Percentiles rank a stretch among this genome's conserved stretches.
phyloP scores from a whole-genome alignment of 495 filamentous ascomycete species.

The Filosporella fistucella region DNA sequence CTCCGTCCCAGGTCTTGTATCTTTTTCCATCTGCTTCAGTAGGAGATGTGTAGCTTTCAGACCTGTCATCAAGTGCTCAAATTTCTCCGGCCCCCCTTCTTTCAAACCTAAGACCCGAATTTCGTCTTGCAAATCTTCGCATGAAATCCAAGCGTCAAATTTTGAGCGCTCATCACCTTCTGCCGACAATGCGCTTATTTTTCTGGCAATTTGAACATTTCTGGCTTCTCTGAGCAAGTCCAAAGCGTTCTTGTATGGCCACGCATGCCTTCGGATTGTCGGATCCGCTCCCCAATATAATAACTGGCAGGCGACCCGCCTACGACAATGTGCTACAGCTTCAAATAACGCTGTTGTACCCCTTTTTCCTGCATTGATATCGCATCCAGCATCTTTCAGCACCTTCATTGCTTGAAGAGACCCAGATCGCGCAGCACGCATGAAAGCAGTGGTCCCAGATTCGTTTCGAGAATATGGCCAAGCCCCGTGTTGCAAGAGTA shows the following conservation, averaged over 20 bases:
- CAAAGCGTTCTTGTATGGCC: neutral
- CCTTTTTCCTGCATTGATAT: conserved; percentile 7
- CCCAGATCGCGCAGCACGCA: conserved; percentile 6
- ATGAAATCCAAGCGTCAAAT: neutral
- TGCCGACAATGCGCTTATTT: neutral
- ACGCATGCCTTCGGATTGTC: neutral
- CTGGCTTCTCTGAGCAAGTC: neutral
- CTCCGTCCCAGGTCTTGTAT: neutral
- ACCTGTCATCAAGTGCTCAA: neutral
- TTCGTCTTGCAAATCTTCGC: neutral
- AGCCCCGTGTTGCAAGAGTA: conserved; percentile 3
- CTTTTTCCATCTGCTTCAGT: neutral
- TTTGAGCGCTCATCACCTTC: neutral
- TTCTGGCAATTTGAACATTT: neutral
- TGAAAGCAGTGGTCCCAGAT: conserved; percentile 4
- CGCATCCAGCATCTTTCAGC: conserved; percentile 3
- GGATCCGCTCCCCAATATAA: conserved; percentile 10
- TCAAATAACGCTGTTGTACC: conserved; percentile 8
- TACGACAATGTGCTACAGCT: neutral
- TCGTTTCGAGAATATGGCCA: conserved; percentile 1
- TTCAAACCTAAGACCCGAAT: neutral
- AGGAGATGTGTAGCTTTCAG: neutral
- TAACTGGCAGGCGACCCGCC: neutral
- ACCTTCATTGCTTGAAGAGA: neutral
- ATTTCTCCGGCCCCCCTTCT: neutral